phyloP scores from a whole-genome alignment of 495 filamentous ascomycete species.

The Hyaloscypha bicolor region DNA sequence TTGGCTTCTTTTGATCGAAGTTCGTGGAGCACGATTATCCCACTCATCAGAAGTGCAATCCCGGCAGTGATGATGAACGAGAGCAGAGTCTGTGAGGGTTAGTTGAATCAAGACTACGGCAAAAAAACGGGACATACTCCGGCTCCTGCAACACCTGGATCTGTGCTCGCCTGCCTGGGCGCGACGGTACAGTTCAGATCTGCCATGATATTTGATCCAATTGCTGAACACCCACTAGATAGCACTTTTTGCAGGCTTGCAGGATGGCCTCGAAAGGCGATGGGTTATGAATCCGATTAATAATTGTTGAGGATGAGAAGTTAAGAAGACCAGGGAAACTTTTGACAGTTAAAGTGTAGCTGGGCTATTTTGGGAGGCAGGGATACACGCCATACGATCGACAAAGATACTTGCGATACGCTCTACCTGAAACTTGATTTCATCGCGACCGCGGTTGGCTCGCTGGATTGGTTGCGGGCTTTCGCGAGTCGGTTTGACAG shows the following conservation, averaged over 20 bases:
- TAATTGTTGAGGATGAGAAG: not conserved
- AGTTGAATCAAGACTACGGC: not conserved
- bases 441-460: not conserved
- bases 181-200: constrained; percentile 46
- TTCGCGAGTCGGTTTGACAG: not conserved
- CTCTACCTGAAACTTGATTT: not conserved
- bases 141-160: constrained; percentile 58
- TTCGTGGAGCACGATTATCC: constrained; percentile 51
- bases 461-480: not conserved
- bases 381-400: not conserved
- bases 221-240: not conserved
- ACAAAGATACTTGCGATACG: not conserved
- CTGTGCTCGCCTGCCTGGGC: constrained; percentile 46
- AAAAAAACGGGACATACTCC: constrained; percentile 46
- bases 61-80: constrained; percentile 61
- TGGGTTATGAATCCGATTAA: not conserved
- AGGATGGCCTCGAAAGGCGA: too few relatives aligned
- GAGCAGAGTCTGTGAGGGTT: constrained; percentile 51
- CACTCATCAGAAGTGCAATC: constrained; percentile 43
- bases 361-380: not conserved
- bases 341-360: not conserved
- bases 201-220: constrained; percentile 5
- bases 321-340: not conserved
- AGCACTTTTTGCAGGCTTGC: too few relatives aligned
- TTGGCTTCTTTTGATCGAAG: constrained; percentile 38